These are phyloP conservation scores for Fraxinus xanthoxyloides DNA, from an alignment of 305 asterid genomes.

Conservation along the genomic window DNA sequence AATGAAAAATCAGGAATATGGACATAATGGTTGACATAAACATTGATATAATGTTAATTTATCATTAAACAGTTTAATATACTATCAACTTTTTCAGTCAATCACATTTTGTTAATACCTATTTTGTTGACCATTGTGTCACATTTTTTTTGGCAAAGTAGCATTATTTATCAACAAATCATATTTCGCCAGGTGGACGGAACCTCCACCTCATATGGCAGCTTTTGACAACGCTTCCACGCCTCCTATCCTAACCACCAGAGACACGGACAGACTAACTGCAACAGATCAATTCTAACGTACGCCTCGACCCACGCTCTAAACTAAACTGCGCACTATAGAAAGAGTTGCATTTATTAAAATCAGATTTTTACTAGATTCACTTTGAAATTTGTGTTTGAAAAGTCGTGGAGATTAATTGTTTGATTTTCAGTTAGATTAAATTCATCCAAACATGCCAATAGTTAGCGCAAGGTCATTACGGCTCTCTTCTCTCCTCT, in stretches of 20 bases:
- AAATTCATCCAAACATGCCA: too few relatives aligned
- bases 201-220: neutral
- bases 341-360: too few relatives aligned
- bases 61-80: too few relatives aligned
- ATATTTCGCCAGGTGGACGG: neutral
- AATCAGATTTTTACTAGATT: too few relatives aligned
- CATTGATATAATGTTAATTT: too few relatives aligned
- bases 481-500: neutral
- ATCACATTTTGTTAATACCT: too few relatives aligned
- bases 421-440: too few relatives aligned
- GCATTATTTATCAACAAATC: neutral
- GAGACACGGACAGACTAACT: neutral
- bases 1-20: neutral
- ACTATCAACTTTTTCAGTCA: too few relatives aligned
- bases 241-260: neutral
- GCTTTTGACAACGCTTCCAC: neutral
- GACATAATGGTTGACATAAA: too few relatives aligned
- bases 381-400: too few relatives aligned
- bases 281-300: neutral
- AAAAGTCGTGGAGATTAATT: too few relatives aligned
- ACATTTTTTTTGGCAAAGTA: neutral
- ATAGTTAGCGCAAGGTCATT: neutral
- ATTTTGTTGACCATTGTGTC: too few relatives aligned
- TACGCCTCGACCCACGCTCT: neutral
- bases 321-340: neutral